Base-by-base conservation (phyloP, 805 yeast species). In the Lipomyces orientalis region DNA sequence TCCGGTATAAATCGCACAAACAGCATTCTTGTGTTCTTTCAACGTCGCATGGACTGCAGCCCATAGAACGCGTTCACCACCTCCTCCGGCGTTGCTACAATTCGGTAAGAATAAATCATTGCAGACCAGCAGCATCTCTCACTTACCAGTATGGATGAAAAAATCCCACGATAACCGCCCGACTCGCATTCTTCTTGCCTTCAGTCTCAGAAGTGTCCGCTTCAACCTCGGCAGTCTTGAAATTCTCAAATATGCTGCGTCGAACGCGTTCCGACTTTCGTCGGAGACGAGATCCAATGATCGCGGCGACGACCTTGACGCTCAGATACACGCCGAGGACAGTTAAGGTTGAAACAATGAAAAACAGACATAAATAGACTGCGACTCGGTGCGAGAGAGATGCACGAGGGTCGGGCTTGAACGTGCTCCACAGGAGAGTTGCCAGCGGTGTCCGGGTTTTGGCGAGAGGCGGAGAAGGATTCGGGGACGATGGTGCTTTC, bases 11-110 rank as follows among this genome's bases (percentile, higher is more conserved):
- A 95, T 81, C 1, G 86, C 88, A 1, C 85, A 90, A 7, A 90
- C 79, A 73, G 87, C 86, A 35, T 78, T 74, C 6, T 79, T 79
- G 68, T 83, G 81, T 29, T 81, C 78, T 9, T 77, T 71, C 67
- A 93, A 80, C 0, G 97, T 90, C 39, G 88, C 83, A 72, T 86
- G 84, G 6, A 94, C 91, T 0, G 97, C 97, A 64, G 91, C 93
- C 99, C 99, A 95, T 54, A 95, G 81, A 0, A 95, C 99, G 65
- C 94, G 86, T 76, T 95, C 99, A 31, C 99, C 99, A 37, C 99
- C 99, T 22, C 99, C 99, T 58, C 97, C 97, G 52, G 97, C 96
- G 76, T 90, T 91, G 71, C 97, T 93, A 58, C n/a, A 52, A 25
- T 9, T 9, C 16, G 22, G 2, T 9, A 10, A 43, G 35, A 12